These are phyloP conservation scores for Patellaria atrata DNA, from an alignment of 495 filamentous ascomycete genomes.

Conservation along the genomic window DNA sequence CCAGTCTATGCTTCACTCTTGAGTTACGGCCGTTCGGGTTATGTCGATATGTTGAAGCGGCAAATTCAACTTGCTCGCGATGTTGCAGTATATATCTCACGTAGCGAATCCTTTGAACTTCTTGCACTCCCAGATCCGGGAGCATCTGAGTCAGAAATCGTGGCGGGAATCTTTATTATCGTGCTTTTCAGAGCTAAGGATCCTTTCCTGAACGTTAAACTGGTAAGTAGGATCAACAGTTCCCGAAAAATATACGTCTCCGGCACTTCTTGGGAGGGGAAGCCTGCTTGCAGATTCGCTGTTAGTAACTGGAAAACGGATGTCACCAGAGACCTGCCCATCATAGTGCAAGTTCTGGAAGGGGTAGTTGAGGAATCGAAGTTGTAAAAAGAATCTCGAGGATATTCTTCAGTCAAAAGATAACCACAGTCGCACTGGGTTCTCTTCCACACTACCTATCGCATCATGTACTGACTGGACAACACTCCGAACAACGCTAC, in stretches of 20 bases:
- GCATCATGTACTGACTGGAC: too few relatives aligned
- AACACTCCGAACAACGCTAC: too few relatives aligned
- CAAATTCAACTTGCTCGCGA: constrained; percentile 57
- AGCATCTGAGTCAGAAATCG: constrained; percentile 21
- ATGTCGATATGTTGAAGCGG: constrained; percentile 52
- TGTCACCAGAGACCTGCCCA: constrained; percentile 37
- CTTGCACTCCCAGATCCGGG: constrained; percentile 38
- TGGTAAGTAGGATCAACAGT: constrained; percentile 59
- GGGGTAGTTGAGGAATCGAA: constrained; percentile 12
- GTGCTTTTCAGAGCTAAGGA: constrained; percentile 71
- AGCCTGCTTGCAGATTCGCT: constrained; percentile 61
- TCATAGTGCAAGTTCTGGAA: constrained; percentile 36
- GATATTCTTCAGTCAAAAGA: too few relatives aligned
- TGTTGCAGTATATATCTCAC: constrained; percentile 47
- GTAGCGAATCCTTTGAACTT: constrained; percentile 46
- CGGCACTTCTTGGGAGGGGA: constrained; percentile 60
- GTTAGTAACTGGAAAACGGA: constrained; percentile 70
- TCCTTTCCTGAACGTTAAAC: constrained; percentile 43
- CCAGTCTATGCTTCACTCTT: constrained; percentile 72
- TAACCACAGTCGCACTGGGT: too few relatives aligned
- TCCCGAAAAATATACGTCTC: constrained; percentile 68
- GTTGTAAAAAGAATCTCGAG: too few relatives aligned
- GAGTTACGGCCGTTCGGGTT: constrained; percentile 59
- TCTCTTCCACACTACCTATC: too few relatives aligned
- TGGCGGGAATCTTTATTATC: constrained; percentile 51